phyloP scores from a whole-genome alignment of 2,329 filamentous ascomycete genomes.

The Pseudopyricularia cyperi region DNA sequence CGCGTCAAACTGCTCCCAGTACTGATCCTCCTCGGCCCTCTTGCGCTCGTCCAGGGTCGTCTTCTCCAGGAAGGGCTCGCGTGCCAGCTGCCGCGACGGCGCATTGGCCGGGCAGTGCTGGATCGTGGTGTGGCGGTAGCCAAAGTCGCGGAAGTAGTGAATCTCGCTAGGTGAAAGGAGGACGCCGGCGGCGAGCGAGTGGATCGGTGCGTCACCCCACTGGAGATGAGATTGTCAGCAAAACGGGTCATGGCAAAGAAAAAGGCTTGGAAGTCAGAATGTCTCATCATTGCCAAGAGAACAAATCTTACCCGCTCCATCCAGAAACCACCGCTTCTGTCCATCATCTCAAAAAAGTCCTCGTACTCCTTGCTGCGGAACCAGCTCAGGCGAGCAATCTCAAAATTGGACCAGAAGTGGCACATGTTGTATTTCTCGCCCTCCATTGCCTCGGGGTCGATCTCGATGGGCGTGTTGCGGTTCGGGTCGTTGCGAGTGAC shows the following conservation, averaged over 20 bases:
- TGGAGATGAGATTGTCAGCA: conserved; percentile 29
- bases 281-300: neutral
- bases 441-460: conserved; percentile 90
- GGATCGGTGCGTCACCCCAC: conserved; percentile 98
- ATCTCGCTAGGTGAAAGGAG: conserved; percentile 73
- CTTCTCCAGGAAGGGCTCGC: conserved; percentile 68
- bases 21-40: conserved; percentile 83
- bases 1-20: conserved; percentile 81
- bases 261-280: too few relatives aligned
- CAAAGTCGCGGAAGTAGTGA: conserved; percentile 98
- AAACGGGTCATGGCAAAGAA: neutral
- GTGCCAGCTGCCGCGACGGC: conserved; percentile 70
- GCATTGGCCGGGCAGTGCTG: conserved; percentile 97
- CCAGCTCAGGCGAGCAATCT: conserved; percentile 89
- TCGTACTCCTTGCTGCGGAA: conserved; percentile 96
- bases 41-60: conserved; percentile 73
- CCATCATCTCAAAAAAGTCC: conserved; percentile 99
- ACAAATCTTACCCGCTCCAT: conserved; percentile 68
- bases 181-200: conserved; percentile 87
- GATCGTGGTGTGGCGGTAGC: conserved; percentile 96
- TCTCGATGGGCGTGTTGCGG: conserved; percentile 57
- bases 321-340: conserved; percentile 95
- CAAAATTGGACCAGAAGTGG: conserved; percentile 99
- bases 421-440: conserved; percentile 99
- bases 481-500: conserved; percentile 65